These are phyloP conservation scores for Alternaria ventricosa DNA, from an alignment of 2,329 filamentous ascomycete genomes.

Conservation along the genomic window DNA sequence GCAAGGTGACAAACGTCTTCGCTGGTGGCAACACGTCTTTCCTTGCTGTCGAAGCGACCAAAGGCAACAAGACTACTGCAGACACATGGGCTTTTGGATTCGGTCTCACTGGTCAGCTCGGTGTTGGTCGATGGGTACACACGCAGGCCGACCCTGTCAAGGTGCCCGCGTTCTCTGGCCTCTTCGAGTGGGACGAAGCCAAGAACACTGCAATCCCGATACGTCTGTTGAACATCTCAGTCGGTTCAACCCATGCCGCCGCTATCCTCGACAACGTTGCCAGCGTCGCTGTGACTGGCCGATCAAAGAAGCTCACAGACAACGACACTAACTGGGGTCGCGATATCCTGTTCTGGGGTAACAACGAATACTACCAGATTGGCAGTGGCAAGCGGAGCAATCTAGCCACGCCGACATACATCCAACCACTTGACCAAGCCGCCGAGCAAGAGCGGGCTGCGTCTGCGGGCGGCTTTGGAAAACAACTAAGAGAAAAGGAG, in stretches of 20 bases:
- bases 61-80: slow-evolving; percentile 66
- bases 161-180: slow-evolving; percentile 79
- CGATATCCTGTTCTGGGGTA: slow-evolving; percentile 92
- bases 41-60: slow-evolving; percentile 80
- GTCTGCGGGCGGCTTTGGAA: slow-evolving; percentile 17
- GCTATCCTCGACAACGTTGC: slow-evolving; percentile 86
- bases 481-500: slow-evolving; percentile 66
- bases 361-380: slow-evolving; percentile 92
- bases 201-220: slow-evolving; percentile 75
- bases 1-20: slow-evolving; percentile 76
- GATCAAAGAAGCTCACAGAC: slow-evolving; percentile 47
- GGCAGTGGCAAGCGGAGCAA: slow-evolving; percentile 91
- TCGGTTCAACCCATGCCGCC: slow-evolving; percentile 80
- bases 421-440: slow-evolving; percentile 74
- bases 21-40: slow-evolving; percentile 89
- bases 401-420: slow-evolving; percentile 74
- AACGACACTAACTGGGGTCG: slow-evolving; percentile 87
- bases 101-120: slow-evolving; percentile 82
- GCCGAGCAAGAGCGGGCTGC: slow-evolving; percentile 55
- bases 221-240: slow-evolving; percentile 72
- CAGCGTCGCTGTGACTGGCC: slow-evolving; percentile 62
- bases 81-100: slow-evolving; percentile 89
- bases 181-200: slow-evolving; percentile 86
- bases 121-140: slow-evolving; percentile 89
- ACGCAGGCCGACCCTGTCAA: slow-evolving; percentile 78